These are phyloP conservation scores for Dryas octopetala DNA, from an alignment of 306 rosid species.

Conservation along the genomic window DNA sequence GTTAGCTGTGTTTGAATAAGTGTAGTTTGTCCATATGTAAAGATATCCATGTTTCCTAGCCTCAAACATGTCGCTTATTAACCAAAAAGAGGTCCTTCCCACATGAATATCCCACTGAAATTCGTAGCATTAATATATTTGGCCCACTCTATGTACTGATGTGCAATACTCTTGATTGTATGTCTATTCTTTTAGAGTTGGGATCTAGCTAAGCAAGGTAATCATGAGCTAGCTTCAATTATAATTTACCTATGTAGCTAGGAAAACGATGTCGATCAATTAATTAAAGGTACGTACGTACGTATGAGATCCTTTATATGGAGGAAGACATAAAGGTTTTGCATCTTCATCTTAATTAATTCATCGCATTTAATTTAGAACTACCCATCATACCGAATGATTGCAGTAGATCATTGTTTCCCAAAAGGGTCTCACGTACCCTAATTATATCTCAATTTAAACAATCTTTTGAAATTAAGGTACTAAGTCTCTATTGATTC, in stretches of 20 bases:
- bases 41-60: not conserved
- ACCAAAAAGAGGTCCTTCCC: not conserved
- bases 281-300: too few relatives aligned
- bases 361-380: not conserved
- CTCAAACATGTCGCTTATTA: conserved; percentile 9
- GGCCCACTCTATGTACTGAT: not conserved
- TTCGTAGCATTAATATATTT: not conserved
- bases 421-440: not conserved
- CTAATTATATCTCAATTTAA: too few relatives aligned
- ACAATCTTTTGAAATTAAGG: too few relatives aligned
- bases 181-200: not conserved
- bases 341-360: not conserved
- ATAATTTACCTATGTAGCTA: not conserved
- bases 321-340: not conserved
- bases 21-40: not conserved
- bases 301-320: not conserved
- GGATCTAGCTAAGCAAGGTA: not conserved
- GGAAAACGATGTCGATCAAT: not conserved
- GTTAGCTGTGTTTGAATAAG: not conserved
- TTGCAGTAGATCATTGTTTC: not conserved
- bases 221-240: conserved; percentile 11
- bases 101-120: not conserved
- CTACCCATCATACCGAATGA: not conserved
- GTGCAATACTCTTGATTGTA: not conserved
- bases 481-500: too few relatives aligned